Percentiles rank a stretch among this genome's conserved stretches.
These are phyloP conservation scores for Olyra latifolia DNA, from an alignment of 176 grass and related monocot species.

Conservation along the genomic window DNA sequence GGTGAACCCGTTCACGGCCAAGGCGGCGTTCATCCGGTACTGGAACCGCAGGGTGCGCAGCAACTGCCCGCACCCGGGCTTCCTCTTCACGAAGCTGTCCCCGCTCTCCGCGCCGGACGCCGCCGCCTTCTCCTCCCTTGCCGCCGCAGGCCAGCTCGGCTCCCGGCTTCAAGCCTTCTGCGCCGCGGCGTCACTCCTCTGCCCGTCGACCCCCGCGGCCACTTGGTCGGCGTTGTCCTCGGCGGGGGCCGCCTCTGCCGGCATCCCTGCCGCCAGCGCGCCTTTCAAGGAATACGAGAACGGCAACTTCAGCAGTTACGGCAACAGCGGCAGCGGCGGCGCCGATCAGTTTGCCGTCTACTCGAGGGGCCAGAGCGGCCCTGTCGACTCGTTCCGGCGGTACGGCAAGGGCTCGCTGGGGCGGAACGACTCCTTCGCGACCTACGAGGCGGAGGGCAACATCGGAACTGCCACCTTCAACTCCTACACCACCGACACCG, in stretches of 20 bases:
- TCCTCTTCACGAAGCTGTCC: slow-evolving; percentile 64
- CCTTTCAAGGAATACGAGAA: slow-evolving; percentile 53
- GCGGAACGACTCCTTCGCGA: slow-evolving; percentile 51
- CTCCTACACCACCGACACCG: slow-evolving; percentile 42
- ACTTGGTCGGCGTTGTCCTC: not conserved
- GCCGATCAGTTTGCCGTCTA: slow-evolving; percentile 45
- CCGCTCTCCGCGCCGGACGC: slow-evolving; percentile 50
- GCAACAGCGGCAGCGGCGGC: slow-evolving; percentile 42
- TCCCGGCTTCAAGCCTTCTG: slow-evolving; percentile 45
- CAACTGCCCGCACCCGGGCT: slow-evolving; percentile 52
- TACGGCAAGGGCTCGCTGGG: slow-evolving; percentile 45
- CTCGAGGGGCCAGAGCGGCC: slow-evolving; percentile 32
- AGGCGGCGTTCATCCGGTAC: slow-evolving; percentile 65
- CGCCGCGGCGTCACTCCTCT: slow-evolving; percentile 47
- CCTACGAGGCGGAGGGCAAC: slow-evolving; percentile 45
- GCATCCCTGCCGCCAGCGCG: not conserved
- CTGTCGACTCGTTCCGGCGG: slow-evolving; percentile 44
- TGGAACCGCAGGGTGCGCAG: slow-evolving; percentile 63
- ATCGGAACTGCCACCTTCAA: slow-evolving; percentile 51
- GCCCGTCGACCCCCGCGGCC: slow-evolving; percentile 23
- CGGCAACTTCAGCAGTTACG: slow-evolving; percentile 63
- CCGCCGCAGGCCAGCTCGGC: slow-evolving; percentile 18
- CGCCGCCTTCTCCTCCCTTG: slow-evolving; percentile 21
- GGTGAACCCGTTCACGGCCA: slow-evolving; percentile 62
- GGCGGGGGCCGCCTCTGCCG: not conserved